Percentiles rank a stretch among this genome's conserved stretches.
Evolutionary conservation across 2,329 filamentous ascomycete genomes (phyloP).

Genomic region (Phoma sp.): DNA sequence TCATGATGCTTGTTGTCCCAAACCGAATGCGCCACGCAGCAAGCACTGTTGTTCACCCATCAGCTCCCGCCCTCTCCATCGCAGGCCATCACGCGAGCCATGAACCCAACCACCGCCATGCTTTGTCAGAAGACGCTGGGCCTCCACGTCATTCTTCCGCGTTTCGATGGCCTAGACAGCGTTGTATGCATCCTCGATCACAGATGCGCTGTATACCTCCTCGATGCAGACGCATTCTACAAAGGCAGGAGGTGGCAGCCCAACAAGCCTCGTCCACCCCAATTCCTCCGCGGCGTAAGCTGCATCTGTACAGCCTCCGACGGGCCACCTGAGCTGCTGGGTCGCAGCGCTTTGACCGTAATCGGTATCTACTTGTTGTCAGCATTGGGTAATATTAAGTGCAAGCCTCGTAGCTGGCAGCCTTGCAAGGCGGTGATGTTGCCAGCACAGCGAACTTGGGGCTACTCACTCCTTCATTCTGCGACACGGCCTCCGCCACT

Average conservation of each 20-base stretch:
- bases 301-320: conserved; percentile 69
- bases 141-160: conserved; percentile 1
- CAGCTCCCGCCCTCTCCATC: conserved; percentile 8
- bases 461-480: conserved; percentile 82
- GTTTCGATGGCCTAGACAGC: not conserved
- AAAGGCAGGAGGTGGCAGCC: conserved; percentile 89
- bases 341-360: conserved; percentile 70
- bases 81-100: conserved; percentile 7
- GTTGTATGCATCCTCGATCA: not conserved
- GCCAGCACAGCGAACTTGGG: conserved; percentile 11
- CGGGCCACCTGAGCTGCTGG: conserved; percentile 41
- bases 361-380: conserved; percentile 66
- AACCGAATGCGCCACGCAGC: conserved; percentile 47
- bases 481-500: conserved; percentile 88
- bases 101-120: conserved; percentile 3
- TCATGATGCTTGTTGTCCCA: conserved; percentile 41
- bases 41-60: conserved; percentile 29
- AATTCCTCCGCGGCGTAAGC: conserved; percentile 78
- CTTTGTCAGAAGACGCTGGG: not conserved
- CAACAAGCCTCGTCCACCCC: conserved; percentile 88
- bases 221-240: no score
- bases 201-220: no score
- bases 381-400: conserved; percentile 18
- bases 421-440: conserved; percentile 16
- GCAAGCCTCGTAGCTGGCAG: not conserved